Base-by-base conservation (phyloP, 305 asterid species). In the Rubia tinctorum region DNA sequence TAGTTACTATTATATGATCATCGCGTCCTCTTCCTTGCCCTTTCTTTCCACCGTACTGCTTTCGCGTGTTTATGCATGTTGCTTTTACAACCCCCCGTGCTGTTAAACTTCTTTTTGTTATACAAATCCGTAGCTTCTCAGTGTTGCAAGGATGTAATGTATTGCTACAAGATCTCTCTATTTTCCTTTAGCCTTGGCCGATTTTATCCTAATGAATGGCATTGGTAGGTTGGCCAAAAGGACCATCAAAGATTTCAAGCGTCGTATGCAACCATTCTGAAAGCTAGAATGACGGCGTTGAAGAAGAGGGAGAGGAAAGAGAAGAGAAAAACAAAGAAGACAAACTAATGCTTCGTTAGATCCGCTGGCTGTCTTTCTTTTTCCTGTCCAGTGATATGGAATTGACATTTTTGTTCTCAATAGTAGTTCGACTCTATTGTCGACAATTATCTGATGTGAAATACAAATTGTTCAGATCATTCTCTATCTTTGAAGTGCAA, bases 261-360 rank as follows among this genome's bases (percentile, higher is more conserved):
- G n/a, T 92, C 98, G 76, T 94, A 92, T 76, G 92, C 99, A 43
- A 94, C 96, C 43, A 90, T 94, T 79, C 76, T 94, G 78, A 95
- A 90, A 84, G 88, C 96, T 69, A 89, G 90, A 11, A 89, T 95
- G 97, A 89, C 95, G 20, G 90, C 98, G 8, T 78, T 95, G 83
- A 95, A 91, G 86, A 95, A 88, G 86, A 87, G 99, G 80, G 98
- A 92, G 84, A 83, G 98, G 82, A 95, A 95, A 85, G 97, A 95
- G 73, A 89, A 81, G 82, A 88, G 83, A 74, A 95, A 95, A 84
- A 81, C 91, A 7, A 88, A 88, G 71, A 94, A 90, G 73, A 78
- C 17, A 44, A 88, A 82, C 70, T 79, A 71, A 75, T 34, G 85
- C 89, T 13, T 20, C 45, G 4, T 7, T 25, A 8, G 18, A 17